Percentiles rank a stretch among this genome's conserved stretches.
These are phyloP conservation scores for Hemisphaericaspora nanyangensis DNA, from an alignment of 805 yeast species.

Conservation along the genomic window DNA sequence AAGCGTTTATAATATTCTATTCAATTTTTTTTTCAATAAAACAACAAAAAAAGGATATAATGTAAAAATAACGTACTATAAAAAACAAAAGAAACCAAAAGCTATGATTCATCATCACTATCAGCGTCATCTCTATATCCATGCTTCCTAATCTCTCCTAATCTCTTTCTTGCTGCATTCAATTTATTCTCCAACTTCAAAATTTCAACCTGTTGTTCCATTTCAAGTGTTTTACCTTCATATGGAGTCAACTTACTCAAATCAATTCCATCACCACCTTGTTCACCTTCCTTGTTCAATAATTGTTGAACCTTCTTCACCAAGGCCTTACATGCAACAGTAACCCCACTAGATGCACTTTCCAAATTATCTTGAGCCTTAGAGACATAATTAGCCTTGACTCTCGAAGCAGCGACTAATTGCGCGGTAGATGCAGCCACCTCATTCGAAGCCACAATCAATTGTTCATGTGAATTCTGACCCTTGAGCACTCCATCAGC, in stretches of 20 bases:
- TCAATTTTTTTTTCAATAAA: too few relatives aligned
- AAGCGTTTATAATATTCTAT: too few relatives aligned
- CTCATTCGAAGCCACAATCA: conserved; percentile 86
- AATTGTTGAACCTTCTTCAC: conserved; percentile 68
- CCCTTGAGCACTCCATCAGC: conserved; percentile 77
- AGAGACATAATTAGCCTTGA: conserved; percentile 73
- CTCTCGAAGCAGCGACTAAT: conserved; percentile 86
- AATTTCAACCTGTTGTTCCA: conserved; percentile 92
- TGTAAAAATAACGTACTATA: background rate
- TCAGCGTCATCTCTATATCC: conserved; percentile 61
- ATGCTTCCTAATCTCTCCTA: conserved; percentile 79
- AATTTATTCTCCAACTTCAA: conserved; percentile 76
- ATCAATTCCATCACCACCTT: conserved; percentile 48
- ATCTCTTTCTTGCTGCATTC: conserved; percentile 66
- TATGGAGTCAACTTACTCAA: conserved; percentile 65
- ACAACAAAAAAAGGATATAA: background rate
- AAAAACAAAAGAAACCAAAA: background rate
- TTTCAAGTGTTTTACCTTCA: conserved; percentile 80
- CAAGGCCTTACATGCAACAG: conserved; percentile 69
- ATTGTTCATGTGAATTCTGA: conserved; percentile 69
- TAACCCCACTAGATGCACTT: conserved; percentile 62
- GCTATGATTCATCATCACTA: conserved; percentile 43
- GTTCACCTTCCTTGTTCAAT: conserved; percentile 34
- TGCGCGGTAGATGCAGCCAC: conserved; percentile 93
- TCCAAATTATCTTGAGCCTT: conserved; percentile 75